phyloP scores from a whole-genome alignment of 83 land plant species.

The Picea abies region DNA sequence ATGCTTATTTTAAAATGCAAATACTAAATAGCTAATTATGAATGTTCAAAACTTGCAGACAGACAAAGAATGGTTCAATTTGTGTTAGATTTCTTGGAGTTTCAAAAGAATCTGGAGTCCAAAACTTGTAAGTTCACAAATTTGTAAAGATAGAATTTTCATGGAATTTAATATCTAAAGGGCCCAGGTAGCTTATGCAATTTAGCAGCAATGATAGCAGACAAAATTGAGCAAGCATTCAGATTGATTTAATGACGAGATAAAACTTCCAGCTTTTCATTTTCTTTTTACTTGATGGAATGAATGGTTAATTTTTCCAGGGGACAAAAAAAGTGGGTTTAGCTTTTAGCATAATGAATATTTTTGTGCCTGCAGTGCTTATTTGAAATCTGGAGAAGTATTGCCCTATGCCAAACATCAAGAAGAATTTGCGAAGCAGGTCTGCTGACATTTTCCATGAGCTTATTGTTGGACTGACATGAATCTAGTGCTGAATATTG shows the following conservation, averaged over 20 bases:
- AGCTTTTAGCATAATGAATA: background rate
- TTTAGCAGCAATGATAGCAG: background rate
- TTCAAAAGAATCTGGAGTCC: background rate
- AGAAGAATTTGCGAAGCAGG: constrained; percentile 9
- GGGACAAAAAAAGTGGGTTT: background rate
- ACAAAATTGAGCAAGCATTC: background rate
- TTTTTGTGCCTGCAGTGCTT: constrained; percentile 18
- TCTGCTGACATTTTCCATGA: background rate
- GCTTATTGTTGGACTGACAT: background rate
- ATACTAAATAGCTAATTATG: background rate
- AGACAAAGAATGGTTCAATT: constrained; percentile 6
- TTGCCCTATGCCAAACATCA: constrained; percentile 15
- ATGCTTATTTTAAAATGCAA: constrained; percentile 1
- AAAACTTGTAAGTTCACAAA: constrained; percentile 5
- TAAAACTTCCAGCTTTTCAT: background rate
- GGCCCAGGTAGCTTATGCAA: background rate
- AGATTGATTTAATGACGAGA: background rate
- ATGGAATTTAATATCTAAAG: background rate
- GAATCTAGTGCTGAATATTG: background rate
- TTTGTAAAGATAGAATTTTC: background rate
- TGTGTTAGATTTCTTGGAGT: constrained; percentile 12
- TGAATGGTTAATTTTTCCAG: background rate
- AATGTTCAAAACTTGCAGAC: constrained; percentile 9
- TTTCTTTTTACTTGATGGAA: background rate
- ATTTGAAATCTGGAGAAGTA: constrained; percentile 18